These are phyloP conservation scores for Xerophyta viscosa DNA, from an alignment of 106 monocot genomes.

Conservation along the genomic window DNA sequence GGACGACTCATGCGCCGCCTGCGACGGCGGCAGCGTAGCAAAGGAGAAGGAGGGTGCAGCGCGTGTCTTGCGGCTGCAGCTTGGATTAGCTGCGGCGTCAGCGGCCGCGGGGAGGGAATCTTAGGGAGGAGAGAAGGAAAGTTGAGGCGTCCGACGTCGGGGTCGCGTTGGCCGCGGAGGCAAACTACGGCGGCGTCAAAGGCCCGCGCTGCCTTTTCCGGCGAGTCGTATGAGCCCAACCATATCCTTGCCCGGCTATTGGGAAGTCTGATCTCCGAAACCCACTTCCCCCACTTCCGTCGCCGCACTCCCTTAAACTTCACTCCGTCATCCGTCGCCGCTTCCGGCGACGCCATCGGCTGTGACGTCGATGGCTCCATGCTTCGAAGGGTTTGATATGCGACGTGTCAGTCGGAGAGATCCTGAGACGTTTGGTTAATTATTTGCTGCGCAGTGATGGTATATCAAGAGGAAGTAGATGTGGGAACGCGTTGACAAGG, in stretches of 20 bases:
- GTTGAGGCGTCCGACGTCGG: slow-evolving; percentile 38
- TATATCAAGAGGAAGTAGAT: no score
- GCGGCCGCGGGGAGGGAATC: not conserved
- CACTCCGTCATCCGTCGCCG: not conserved
- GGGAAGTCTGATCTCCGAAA: slow-evolving; percentile 69
- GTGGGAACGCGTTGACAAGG: no score
- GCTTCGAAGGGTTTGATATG: no score
- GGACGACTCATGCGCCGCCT: not conserved
- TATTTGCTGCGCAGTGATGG: no score
- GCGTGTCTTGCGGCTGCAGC: slow-evolving; percentile 24
- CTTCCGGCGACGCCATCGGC: not conserved
- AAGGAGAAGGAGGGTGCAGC: not conserved
- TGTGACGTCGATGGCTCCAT: no score
- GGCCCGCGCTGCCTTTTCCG: slow-evolving; percentile 63
- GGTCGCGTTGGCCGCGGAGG: slow-evolving; percentile 39
- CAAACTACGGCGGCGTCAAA: slow-evolving; percentile 54
- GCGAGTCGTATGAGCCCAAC: slow-evolving; percentile 52
- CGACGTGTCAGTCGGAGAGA: no score
- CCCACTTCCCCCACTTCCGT: slow-evolving; percentile 71
- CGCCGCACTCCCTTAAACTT: slow-evolving; percentile 47
- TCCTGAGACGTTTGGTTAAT: no score
- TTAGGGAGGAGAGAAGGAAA: no score
- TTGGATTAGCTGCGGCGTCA: slow-evolving; percentile 25
- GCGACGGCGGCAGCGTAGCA: not conserved
- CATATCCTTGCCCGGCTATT: slow-evolving; percentile 58